A percentile compares a stretch with the other conserved stretches of the same genome.
Conservation (phyloP, 257 asterid species). For the Nicotiana undulata region DNA sequence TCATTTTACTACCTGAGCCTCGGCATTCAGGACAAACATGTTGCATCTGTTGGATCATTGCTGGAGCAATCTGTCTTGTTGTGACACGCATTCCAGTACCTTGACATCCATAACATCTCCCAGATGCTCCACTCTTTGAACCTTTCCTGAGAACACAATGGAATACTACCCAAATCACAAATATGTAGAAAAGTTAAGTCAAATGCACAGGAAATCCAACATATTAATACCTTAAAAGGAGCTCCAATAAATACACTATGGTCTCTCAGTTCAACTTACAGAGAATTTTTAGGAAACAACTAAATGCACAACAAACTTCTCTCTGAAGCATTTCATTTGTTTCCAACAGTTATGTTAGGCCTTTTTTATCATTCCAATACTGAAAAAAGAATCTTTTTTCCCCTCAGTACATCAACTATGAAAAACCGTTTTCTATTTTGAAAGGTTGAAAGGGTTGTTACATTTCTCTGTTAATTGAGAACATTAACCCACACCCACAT, state of each 20-base stretch:
- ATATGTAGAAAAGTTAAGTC: background rate
- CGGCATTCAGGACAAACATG: constrained; percentile 41
- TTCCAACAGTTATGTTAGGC: background rate
- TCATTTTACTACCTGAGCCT: constrained; percentile 25
- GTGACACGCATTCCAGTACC: constrained; percentile 38
- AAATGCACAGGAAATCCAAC: background rate
- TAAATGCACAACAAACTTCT: background rate
- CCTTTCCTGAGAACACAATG: constrained; percentile 35
- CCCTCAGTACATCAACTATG: no score
- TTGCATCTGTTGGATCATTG: constrained; percentile 44
- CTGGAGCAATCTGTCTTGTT: constrained; percentile 28
- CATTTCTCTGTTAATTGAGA: background rate
- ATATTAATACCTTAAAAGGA: background rate
- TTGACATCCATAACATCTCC: constrained; percentile 42
- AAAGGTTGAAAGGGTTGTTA: background rate
- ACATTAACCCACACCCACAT: background rate
- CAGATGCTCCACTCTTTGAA: constrained; percentile 34
- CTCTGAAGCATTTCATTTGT: background rate
- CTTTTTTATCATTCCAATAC: background rate
- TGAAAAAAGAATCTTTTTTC: background rate
- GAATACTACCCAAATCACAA: background rate
- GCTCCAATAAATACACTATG: background rate
- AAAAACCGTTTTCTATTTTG: background rate
- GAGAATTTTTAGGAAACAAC: background rate
- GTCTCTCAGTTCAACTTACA: background rate